phyloP scores from a whole-genome alignment of 257 asterid genomes.

The Mentha longifolia region DNA sequence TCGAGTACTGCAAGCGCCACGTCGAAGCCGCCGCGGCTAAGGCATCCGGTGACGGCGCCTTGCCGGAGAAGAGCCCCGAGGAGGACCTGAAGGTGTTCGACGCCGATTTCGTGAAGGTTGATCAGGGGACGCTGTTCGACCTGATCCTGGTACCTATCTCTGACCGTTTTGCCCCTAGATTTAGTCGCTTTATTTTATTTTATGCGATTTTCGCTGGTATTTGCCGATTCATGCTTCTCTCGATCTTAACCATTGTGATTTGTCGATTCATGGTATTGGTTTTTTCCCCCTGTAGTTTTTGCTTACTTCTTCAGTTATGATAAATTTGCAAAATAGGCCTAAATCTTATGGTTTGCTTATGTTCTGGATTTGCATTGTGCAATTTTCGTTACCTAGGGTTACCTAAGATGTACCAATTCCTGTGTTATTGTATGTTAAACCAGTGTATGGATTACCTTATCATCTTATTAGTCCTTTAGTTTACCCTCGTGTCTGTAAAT shows the following conservation, averaged over 20 bases:
- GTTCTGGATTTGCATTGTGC: background rate
- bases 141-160: slow-evolving; percentile 51
- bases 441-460: background rate
- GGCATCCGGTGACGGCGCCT: slow-evolving; percentile 27
- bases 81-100: slow-evolving; percentile 54
- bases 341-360: background rate
- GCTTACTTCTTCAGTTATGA: background rate
- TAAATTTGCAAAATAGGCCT: background rate
- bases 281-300: background rate
- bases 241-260: background rate
- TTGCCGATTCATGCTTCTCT: background rate
- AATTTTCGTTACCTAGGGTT: background rate
- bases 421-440: background rate
- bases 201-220: background rate
- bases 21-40: slow-evolving; percentile 26
- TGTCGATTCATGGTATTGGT: background rate
- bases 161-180: slow-evolving; percentile 12
- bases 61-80: slow-evolving; percentile 37
- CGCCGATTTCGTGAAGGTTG: slow-evolving; percentile 61
- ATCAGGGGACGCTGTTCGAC: slow-evolving; percentile 60
- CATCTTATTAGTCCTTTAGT: background rate
- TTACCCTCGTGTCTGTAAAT: background rate
- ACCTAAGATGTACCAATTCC: background rate
- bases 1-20: slow-evolving; percentile 51
- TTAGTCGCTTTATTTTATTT: background rate